Evolutionary conservation across 805 yeast species (phyloP), one percentile per base, ranked within the genome.

Genomic region (Kodamaea lidongshanica): DNA sequence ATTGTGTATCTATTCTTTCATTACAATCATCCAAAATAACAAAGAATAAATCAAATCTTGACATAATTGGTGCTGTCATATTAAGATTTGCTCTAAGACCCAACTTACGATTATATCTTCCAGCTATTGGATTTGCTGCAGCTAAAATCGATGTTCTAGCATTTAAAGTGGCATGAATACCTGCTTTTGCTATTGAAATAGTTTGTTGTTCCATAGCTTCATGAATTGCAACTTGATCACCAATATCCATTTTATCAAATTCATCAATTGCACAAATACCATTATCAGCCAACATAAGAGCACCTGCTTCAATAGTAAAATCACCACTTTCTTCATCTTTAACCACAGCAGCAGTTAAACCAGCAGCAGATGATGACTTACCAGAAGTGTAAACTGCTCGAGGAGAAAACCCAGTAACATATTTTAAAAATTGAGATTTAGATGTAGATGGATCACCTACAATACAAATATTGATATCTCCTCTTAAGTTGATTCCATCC

Each of bases 191-290:
- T 49, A 92, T 92, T 10, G 96, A 88, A 43, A 92, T 92, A 0
- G 98, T 92, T 58, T 92, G 98, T 61, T 92, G 98, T 70, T 92
- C 98, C 98, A 92, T 92, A 14, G 97, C 98, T 64, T 92, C 98
- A 62, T 92, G 98, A 63, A 92, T 89, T 3, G 97, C 97, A 33
- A 92, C 97, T 61, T 92, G 97, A 59, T 92, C 97, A 1, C 78
- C 60, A 24, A 88, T 58, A 56, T 89, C 96, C 98, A 92, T 92
- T 65, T 92, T 92, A 54, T 92, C 98, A 47, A 92, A 92, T 63
- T 92, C 98, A 56, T 92, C 98, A 56, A 92, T 92, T 47, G 96
- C 94, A 70, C 98, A 92, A 38, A 92, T 84, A 39, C 98, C 98
- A 52, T 89, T 92, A 60, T 92, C 98, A 1, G 98, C 97, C 41